Evolutionary conservation across 1,284 basidiomycete genomes (phyloP), one percentile per base, ranked within the genome.

Genomic region (Pseudozyma hubeiensis): DNA sequence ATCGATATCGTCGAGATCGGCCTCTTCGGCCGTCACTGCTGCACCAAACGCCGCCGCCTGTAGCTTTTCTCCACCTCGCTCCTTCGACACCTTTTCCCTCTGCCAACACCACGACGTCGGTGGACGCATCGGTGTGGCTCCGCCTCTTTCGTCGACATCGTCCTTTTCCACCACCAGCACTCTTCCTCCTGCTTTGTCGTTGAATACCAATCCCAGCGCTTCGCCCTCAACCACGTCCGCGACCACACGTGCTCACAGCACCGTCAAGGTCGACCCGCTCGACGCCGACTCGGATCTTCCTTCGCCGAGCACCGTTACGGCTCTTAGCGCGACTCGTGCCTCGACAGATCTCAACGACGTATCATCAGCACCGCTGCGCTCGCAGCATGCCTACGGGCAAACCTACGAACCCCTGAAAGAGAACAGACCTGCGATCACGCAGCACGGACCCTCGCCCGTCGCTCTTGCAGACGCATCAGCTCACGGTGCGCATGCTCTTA

Each of bases 131-230:
- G 48, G 17, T 31, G 34, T 34, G 14, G 44, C 49, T 61, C 53
- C 48, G 34, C 33, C 57, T 29, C 44, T 57, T 17, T 49, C 51
- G 5, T 45, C 46, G 17, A 37, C 50, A 45, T 63, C 64, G 1
- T 67, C 59, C 9, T 63, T 58, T 1, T 61, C 59, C n/a, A 41
- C 47, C 33, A 56, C 45, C 59, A 44, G 51, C 60, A 30, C 59
- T 40, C 45, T 45, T 41, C 51, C 53, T 7, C 53, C 19, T 13
- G 43, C 60, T 3, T 37, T n/a, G 19, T 37, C 50, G 30, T 56
- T 33, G 29, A 47, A 34, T 13, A 24, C 30, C 50, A 45, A 50
- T 55, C 50, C 46, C 35, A 55, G 41, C 31, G 19, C 43, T 16
- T 31, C 17, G 16, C 49, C 59, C 24, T 24, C 24, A 24, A 24